Percentiles rank a stretch among this genome's conserved stretches.
phyloP scores from a whole-genome alignment of 257 asterid genomes.

The Rauvolfia tetraphylla region DNA sequence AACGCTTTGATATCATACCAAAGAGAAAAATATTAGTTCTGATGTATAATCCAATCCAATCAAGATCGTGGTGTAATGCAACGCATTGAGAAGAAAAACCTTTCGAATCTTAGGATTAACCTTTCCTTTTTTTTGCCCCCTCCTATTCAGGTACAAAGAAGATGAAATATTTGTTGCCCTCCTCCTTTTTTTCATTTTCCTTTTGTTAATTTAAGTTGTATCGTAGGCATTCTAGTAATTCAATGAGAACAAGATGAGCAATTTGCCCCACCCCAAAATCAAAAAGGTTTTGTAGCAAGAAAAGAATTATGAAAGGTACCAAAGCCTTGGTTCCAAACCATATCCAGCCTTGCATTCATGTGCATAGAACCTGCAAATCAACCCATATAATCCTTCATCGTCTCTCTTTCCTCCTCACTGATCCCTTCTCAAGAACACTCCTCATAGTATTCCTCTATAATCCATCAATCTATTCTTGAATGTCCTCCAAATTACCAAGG shows the following conservation, averaged over 20 bases:
- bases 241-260: background rate
- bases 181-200: background rate
- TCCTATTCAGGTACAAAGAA: too few species aligned
- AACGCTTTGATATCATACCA: too few species aligned
- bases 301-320: conserved; percentile 12
- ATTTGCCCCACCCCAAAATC: too few species aligned
- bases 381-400: conserved; percentile 22
- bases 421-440: conserved; percentile 6
- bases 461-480: conserved; percentile 17
- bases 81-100: too few species aligned
- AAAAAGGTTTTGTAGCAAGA: conserved; percentile 15
- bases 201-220: too few species aligned
- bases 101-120: too few species aligned
- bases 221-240: background rate
- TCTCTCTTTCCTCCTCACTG: conserved; percentile 12
- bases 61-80: too few species aligned
- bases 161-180: background rate
- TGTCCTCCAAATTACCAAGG: conserved; percentile 36
- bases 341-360: conserved; percentile 21
- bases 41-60: too few species aligned
- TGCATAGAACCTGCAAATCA: conserved; percentile 1
- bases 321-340: conserved; percentile 7
- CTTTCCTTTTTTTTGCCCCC: too few species aligned
- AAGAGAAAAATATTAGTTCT: too few species aligned
- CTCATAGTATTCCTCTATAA: background rate